A percentile compares a stretch with the other conserved stretches of the same genome.
Evolutionary conservation across 106 monocot genomes (phyloP).

Genomic region (Chionographis japonica): DNA sequence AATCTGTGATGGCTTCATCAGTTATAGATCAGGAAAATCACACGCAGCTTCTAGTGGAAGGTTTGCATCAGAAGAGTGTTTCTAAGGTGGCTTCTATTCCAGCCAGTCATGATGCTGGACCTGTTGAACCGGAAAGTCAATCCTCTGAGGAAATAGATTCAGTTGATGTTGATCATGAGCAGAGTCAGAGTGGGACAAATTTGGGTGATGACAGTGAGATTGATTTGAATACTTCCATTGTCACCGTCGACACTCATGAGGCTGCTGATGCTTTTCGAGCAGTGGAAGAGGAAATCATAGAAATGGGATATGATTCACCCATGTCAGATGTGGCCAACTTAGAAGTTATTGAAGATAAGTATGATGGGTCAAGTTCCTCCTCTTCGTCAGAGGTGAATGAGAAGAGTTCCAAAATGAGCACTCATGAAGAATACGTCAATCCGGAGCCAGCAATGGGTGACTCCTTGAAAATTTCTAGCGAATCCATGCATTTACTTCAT

Average conservation of each 20-base stretch:
- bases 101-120: slow-evolving; percentile 4
- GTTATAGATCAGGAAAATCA: slow-evolving; percentile 23
- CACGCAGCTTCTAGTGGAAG: slow-evolving; percentile 16
- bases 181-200: slow-evolving; percentile 10
- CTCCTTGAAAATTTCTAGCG: slow-evolving; percentile 2
- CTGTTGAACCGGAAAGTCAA: slow-evolving; percentile 9
- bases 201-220: slow-evolving; percentile 10
- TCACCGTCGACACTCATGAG: slow-evolving; percentile 3
- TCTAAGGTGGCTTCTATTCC: neutral
- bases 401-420: slow-evolving; percentile 4
- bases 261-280: neutral
- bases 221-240: slow-evolving; percentile 3
- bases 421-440: slow-evolving; percentile 16
- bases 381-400: slow-evolving; percentile 26
- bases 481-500: slow-evolving; percentile 1
- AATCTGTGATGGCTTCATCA: slow-evolving; percentile 32
- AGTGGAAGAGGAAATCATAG: neutral
- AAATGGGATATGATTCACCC: slow-evolving; percentile 4
- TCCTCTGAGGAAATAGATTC: slow-evolving; percentile 3
- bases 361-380: slow-evolving; percentile 33
- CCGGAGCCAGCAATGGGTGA: neutral
- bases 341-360: slow-evolving; percentile 28
- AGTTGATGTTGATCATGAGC: slow-evolving; percentile 20
- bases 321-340: slow-evolving; percentile 8
- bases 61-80: slow-evolving; percentile 13